These are phyloP conservation scores for Xylariaceae sp. DNA, from an alignment of 2,329 filamentous ascomycete species.

Conservation along the genomic window DNA sequence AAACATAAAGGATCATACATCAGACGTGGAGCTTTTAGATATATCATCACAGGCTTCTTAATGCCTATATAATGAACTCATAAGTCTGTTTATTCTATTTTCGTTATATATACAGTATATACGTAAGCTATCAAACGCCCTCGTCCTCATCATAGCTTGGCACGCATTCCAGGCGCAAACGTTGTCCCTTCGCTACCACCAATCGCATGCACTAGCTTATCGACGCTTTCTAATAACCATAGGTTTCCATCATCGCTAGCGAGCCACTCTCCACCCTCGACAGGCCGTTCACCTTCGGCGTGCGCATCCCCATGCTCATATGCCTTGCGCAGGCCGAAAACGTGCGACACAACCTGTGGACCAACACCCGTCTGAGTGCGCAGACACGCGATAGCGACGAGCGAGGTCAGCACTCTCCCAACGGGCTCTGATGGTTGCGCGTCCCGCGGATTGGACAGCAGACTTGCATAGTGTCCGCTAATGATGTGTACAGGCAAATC, in stretches of 20 bases:
- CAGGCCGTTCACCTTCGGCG: constrained; percentile 54
- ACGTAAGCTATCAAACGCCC: neutral
- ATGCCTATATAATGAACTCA: neutral
- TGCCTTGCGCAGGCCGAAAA: constrained; percentile 81
- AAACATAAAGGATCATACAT: neutral
- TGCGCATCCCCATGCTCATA: constrained; percentile 67
- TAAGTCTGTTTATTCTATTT: neutral
- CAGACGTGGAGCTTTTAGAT: constrained; percentile 3
- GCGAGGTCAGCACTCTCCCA: constrained; percentile 73
- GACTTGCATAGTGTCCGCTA: constrained; percentile 73
- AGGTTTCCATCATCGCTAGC: constrained; percentile 69
- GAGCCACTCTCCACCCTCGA: constrained; percentile 64
- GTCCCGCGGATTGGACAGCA: constrained; percentile 72
- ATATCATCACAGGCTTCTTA: neutral
- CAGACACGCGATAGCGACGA: constrained; percentile 77
- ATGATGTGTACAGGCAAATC: constrained; percentile 84
- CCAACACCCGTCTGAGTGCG: constrained; percentile 82
- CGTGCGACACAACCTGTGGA: constrained; percentile 80
- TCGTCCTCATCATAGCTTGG: constrained; percentile 52
- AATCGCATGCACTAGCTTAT: constrained; percentile 60
- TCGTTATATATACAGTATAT: constrained; percentile 15
- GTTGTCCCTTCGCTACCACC: constrained; percentile 54
- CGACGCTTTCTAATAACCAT: constrained; percentile 68
- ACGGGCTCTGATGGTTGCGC: constrained; percentile 55
- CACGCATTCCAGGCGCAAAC: constrained; percentile 59